Base-by-base conservation (phyloP, 2,329 filamentous ascomycete genomes). In the Chalaropsis thielavioides region DNA sequence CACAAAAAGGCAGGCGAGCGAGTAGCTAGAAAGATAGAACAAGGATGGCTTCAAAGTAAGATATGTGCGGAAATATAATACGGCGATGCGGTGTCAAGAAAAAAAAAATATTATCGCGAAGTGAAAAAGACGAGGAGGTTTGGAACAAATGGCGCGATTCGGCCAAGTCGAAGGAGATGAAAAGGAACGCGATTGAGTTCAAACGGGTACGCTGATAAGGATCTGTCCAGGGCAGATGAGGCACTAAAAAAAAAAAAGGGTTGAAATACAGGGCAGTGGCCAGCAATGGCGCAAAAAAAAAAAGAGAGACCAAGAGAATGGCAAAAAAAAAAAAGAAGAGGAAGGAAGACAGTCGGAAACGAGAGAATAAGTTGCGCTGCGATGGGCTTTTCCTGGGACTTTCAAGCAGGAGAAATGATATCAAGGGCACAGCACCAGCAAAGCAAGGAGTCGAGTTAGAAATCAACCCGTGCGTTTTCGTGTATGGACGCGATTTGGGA, bases 91-190 rank as follows among this genome's bases (percentile, higher is more conserved):
- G 27, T 58, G 7, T 35, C 27, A 59, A 64, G n/a, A 54, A 66
- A 66, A 67, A 67, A 62, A 35, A 63, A 60, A 24, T 24, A 51
- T 24, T 62, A 62, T 49, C 60, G 60, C 22, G 60, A 41, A n/a
- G 24, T 61, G 11, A 22, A 61, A 35, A n/a, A 35, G 60, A 35
- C 24, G 24, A 62, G 31, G 31, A 31, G 17, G 41, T 35, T 38
- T 43, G 40, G 40, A 22, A 62, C 41, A 44, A 62, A 62, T 62
- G 60, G 40, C 60, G 60, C 60, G 60, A 62, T 43, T 31, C 27
- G 17, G 19, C 10, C 19, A 31, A n/a, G 27, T 58, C 22, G 51
- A 35, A 58, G 27, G 19, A 15, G 27, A 58, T 58, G 7, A 62
- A 44, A 62, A 62, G 60, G n/a, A 62, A 46, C 60, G 60, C 60